Evolutionary conservation across 2,329 filamentous ascomycete species (phyloP).

Genomic region (Botrytis fragariae): DNA sequence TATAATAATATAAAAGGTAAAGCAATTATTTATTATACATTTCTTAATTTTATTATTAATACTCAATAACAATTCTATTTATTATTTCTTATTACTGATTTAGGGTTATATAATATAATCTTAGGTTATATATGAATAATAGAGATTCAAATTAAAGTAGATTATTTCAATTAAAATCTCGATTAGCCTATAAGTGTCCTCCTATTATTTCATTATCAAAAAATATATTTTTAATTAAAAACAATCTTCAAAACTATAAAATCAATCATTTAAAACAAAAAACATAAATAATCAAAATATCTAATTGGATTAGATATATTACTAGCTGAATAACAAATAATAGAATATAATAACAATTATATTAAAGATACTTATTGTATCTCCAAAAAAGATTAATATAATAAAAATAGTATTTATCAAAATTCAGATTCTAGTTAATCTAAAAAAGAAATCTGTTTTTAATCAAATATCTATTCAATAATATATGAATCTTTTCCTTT

Average conservation of each 20-base stretch:
- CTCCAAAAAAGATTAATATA: too few species aligned
- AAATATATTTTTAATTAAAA: too few species aligned
- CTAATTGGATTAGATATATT: too few species aligned
- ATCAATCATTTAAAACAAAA: too few species aligned
- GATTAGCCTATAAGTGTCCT: neutral
- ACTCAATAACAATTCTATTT: neutral
- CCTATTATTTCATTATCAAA: too few species aligned
- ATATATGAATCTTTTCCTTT: too few species aligned
- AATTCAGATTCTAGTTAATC: neutral
- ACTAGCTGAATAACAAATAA: too few species aligned
- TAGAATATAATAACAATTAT: too few species aligned
- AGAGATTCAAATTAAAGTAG: neutral
- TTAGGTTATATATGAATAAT: neutral
- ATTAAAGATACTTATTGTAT: too few species aligned
- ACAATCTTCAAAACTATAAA: too few species aligned
- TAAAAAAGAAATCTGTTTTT: neutral
- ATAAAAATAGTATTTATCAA: neutral
- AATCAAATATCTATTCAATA: rapidly evolving
- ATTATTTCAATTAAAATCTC: neutral
- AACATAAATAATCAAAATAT: too few species aligned
- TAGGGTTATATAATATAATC: neutral
- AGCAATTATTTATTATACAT: neutral
- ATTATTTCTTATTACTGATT: neutral
- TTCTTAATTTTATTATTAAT: neutral
- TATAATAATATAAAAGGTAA: neutral